Evolutionary conservation across 2,329 filamentous ascomycete genomes (phyloP).

Genomic region (Cordyceps javanica): DNA sequence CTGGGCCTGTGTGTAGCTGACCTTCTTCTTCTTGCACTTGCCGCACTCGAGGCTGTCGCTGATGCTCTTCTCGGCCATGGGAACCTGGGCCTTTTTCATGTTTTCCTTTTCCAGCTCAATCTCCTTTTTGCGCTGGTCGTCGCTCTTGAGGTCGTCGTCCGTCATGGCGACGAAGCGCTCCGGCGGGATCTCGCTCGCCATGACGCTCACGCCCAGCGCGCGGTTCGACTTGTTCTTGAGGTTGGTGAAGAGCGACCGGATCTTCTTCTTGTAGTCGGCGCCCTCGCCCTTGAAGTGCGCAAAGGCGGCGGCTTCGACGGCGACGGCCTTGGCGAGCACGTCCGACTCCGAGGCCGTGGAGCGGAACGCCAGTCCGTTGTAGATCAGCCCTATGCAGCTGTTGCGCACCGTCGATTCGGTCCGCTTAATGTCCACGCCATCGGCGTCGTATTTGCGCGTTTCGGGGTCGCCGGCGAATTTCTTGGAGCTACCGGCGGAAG

Average conservation of each 20-base stretch:
- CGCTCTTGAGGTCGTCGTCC: constrained; percentile 85
- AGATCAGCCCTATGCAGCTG: constrained; percentile 83
- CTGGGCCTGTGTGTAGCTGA: constrained; percentile 94
- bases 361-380: constrained; percentile 74
- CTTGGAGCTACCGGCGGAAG: constrained; percentile 27
- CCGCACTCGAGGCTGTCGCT: constrained; percentile 82
- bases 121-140: constrained; percentile 71
- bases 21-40: constrained; percentile 88
- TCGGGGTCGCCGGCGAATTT: constrained; percentile 61
- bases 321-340: constrained; percentile 68
- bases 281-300: constrained; percentile 63
- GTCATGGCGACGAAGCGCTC: constrained; percentile 79
- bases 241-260: constrained; percentile 89
- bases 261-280: constrained; percentile 75
- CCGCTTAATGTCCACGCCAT: constrained; percentile 70
- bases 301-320: constrained; percentile 77
- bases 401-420: constrained; percentile 72
- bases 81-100: constrained; percentile 94
- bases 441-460: constrained; percentile 76
- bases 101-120: constrained; percentile 79
- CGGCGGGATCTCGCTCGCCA: constrained; percentile 65
- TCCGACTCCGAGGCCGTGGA: constrained; percentile 65
- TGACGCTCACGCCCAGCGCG: constrained; percentile 67
- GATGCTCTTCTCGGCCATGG: constrained; percentile 85
- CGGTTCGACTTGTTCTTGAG: constrained; percentile 88